Conservation (phyloP, 768 basidiomycete genomes). For the Sarcodon sp. region DNA sequence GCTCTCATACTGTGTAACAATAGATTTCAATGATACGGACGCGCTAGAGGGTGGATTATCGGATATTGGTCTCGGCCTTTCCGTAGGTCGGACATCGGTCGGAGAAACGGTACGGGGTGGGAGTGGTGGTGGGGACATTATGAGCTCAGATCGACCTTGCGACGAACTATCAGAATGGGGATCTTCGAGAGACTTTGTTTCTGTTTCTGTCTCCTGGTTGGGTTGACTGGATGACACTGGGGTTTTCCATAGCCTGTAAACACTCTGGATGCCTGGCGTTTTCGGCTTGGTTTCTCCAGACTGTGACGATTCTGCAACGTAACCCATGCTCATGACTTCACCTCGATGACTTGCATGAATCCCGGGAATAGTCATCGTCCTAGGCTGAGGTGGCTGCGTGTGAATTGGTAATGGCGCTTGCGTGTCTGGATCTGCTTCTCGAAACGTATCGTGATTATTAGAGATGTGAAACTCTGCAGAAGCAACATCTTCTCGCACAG, state of each 20-base stretch:
- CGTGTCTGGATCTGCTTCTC: background rate
- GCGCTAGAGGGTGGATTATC: constrained; percentile 24
- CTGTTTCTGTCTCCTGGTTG: constrained; percentile 6
- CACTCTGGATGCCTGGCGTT: constrained; percentile 47
- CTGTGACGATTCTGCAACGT: constrained; percentile 38
- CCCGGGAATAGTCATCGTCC: constrained; percentile 78
- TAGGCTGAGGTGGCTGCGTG: constrained; percentile 61
- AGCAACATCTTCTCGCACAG: background rate
- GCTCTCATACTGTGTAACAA: constrained; percentile 25
- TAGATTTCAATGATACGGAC: constrained; percentile 43
- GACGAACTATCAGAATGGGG: too few species aligned
- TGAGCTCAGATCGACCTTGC: too few species aligned
- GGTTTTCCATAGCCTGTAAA: constrained; percentile 69
- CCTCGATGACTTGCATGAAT: constrained; percentile 80
- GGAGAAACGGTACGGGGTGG: constrained; percentile 30
- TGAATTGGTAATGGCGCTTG: constrained; percentile 35
- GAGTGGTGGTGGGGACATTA: constrained; percentile 20
- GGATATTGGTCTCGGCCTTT: constrained; percentile 11
- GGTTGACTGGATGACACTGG: constrained; percentile 14
- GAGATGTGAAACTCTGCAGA: background rate
- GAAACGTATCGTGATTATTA: background rate
- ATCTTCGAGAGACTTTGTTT: too few species aligned
- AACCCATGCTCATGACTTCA: constrained; percentile 78
- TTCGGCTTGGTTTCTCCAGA: constrained; percentile 21
- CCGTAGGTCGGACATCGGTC: constrained; percentile 16